Conservation (phyloP, 106 monocot genomes). For the Dendrobium huoshanense region DNA sequence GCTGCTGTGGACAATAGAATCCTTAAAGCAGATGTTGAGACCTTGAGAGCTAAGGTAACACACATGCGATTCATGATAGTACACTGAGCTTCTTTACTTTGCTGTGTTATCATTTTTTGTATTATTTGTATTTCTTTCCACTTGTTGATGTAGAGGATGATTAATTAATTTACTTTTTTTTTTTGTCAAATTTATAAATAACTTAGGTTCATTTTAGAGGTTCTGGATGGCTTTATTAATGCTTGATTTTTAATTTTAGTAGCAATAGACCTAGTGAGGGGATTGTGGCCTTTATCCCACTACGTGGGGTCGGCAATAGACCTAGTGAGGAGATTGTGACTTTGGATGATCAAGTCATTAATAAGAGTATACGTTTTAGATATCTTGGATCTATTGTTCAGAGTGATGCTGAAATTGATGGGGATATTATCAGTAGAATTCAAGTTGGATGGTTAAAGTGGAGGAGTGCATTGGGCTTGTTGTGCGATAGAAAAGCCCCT, state of each 20-base stretch:
- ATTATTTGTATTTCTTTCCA: not conserved
- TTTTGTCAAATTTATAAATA: not conserved
- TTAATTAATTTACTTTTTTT: not conserved
- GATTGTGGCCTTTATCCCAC: too few relatives aligned
- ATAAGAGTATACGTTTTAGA: too few relatives aligned
- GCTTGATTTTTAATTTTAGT: not conserved
- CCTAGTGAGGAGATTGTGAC: too few relatives aligned
- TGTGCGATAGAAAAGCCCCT: too few relatives aligned
- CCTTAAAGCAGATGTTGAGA: conserved; percentile 76
- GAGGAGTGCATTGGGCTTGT: too few relatives aligned
- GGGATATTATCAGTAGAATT: too few relatives aligned
- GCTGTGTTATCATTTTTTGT: not conserved
- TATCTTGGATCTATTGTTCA: too few relatives aligned
- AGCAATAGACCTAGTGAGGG: too few relatives aligned
- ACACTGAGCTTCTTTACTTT: not conserved
- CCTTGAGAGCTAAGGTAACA: conserved; percentile 68
- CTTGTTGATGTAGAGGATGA: not conserved
- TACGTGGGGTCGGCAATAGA: too few relatives aligned
- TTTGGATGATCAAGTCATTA: too few relatives aligned
- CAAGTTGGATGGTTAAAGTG: too few relatives aligned
- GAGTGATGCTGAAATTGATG: too few relatives aligned
- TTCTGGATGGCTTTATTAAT: not conserved
- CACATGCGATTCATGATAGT: not conserved
- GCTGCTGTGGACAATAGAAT: conserved; percentile 72
- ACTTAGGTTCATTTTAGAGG: not conserved